Evolutionary conservation across 768 basidiomycete species (phyloP).

Genomic region (Lentinula aciculospora): DNA sequence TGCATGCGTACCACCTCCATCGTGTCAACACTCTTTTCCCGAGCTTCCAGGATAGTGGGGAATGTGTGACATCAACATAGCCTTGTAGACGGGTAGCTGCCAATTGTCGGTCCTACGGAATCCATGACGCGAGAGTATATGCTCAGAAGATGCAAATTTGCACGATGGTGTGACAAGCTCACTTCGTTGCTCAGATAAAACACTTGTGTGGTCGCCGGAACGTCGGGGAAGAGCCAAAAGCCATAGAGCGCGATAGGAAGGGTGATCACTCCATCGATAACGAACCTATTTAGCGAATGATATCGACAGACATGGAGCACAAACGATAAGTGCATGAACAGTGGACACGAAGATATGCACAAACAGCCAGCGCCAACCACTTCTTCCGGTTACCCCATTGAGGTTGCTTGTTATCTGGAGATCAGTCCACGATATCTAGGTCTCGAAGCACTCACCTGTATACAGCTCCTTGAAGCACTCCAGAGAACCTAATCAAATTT

Average conservation of each 20-base stretch:
- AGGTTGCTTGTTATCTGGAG: constrained; percentile 34
- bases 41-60: constrained; percentile 39
- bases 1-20: constrained; percentile 69
- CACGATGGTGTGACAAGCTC: constrained; percentile 12
- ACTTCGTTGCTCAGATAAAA: constrained; percentile 61
- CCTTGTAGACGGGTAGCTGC: constrained; percentile 43
- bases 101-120: constrained; percentile 47
- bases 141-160: not conserved
- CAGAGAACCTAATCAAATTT: constrained; percentile 44
- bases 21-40: constrained; percentile 43
- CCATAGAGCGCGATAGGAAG: constrained; percentile 69
- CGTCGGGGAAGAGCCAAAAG: constrained; percentile 68
- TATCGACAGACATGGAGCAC: no score
- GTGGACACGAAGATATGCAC: constrained; percentile 11
- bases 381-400: constrained; percentile 44
- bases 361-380: constrained; percentile 67
- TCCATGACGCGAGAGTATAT: not conserved
- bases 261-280: constrained; percentile 68
- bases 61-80: constrained; percentile 32
- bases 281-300: constrained; percentile 35
- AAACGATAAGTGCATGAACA: not conserved
- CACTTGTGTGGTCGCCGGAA: constrained; percentile 56
- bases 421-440: not conserved
- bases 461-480: constrained; percentile 58
- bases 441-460: constrained; percentile 36